Percentiles rank a stretch among this genome's conserved stretches.
Conservation (phyloP, 1,284 basidiomycete species). For the Malassezia psittaci region DNA sequence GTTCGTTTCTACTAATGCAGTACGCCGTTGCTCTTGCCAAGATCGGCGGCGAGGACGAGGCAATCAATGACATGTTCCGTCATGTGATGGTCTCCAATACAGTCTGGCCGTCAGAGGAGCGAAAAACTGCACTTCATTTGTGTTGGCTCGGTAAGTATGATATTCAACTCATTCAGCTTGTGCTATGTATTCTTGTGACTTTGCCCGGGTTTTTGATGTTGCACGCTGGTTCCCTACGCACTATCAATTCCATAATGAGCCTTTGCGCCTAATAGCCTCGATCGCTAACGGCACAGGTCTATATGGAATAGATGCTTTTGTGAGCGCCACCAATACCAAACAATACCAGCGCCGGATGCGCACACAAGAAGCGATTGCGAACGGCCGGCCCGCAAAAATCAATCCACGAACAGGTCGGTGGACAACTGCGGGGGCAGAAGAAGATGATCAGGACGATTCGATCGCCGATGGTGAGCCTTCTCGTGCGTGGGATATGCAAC, state of each 20-base stretch:
- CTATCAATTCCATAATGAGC: constrained; percentile 38
- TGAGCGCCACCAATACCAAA: constrained; percentile 26
- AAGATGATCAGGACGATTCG: constrained; percentile 22
- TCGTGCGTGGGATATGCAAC: too few species aligned
- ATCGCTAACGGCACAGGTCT: constrained; percentile 31
- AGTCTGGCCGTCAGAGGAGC: constrained; percentile 28
- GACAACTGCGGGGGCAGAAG: constrained; percentile 26
- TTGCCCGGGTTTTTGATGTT: constrained; percentile 20
- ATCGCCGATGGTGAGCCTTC: background rate
- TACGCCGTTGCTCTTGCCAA: constrained; percentile 71
- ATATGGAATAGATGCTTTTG: constrained; percentile 27
- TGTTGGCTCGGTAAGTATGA: constrained; percentile 23
- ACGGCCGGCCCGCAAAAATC: constrained; percentile 15
- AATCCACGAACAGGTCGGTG: constrained; percentile 16
- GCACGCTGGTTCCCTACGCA: constrained; percentile 29
- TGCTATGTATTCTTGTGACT: constrained; percentile 34
- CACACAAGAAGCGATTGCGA: constrained; percentile 27
- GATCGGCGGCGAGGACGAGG: constrained; percentile 53
- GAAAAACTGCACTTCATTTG: constrained; percentile 28
- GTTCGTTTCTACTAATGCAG: constrained; percentile 51
- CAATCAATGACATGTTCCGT: constrained; percentile 61
- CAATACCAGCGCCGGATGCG: constrained; percentile 34
- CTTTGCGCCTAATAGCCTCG: constrained; percentile 26
- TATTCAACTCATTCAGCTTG: constrained; percentile 21
- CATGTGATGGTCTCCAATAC: constrained; percentile 56